These are phyloP conservation scores for Alternaria arborescens DNA, from an alignment of 2,329 filamentous ascomycete genomes.

Conservation along the genomic window DNA sequence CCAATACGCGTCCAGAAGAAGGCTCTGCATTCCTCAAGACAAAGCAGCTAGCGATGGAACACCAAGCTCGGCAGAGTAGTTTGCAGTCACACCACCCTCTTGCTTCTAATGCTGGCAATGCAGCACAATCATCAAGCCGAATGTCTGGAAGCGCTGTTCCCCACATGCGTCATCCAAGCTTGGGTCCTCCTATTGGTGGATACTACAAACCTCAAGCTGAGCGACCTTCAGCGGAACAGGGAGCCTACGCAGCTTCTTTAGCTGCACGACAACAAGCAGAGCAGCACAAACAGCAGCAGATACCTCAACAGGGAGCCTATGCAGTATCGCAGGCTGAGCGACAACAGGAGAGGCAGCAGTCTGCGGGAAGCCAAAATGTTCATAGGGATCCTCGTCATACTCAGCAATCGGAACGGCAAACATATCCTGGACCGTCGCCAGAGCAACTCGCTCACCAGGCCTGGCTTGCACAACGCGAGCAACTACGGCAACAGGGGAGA, in stretches of 20 bases:
- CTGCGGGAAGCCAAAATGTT: not conserved
- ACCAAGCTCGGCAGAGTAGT: slow-evolving; percentile 20
- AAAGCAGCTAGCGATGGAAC: slow-evolving; percentile 33
- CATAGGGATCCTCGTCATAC: slow-evolving; percentile 7
- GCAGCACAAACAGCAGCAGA: slow-evolving; percentile 21
- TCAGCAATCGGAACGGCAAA: slow-evolving; percentile 16
- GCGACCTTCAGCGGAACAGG: slow-evolving; percentile 17
- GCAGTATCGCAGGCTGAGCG: slow-evolving; percentile 12
- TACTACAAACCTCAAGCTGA: slow-evolving; percentile 36
- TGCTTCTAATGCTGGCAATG: slow-evolving; percentile 12
- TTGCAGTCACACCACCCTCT: slow-evolving; percentile 15
- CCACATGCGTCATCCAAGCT: slow-evolving; percentile 16
- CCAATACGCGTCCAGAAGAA: slow-evolving; percentile 16
- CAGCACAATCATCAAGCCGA: slow-evolving; percentile 3
- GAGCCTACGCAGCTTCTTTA: slow-evolving; percentile 27
- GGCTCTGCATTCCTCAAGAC: slow-evolving; percentile 36
- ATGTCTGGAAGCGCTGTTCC: slow-evolving; percentile 16
- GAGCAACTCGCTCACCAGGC: slow-evolving; percentile 5
- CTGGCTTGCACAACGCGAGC: slow-evolving; percentile 15
- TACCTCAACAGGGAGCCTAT: slow-evolving; percentile 10
- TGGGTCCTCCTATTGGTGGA: slow-evolving; percentile 27
- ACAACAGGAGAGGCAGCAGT: slow-evolving; percentile 7
- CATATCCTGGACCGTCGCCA: slow-evolving; percentile 2
- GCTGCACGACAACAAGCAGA: slow-evolving; percentile 23
- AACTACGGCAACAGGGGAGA: slow-evolving; percentile 13